A percentile compares a stretch with the other conserved stretches of the same genome.
Conservation (phyloP, 2,329 filamentous ascomycete species). For the Xylariales sp. region DNA sequence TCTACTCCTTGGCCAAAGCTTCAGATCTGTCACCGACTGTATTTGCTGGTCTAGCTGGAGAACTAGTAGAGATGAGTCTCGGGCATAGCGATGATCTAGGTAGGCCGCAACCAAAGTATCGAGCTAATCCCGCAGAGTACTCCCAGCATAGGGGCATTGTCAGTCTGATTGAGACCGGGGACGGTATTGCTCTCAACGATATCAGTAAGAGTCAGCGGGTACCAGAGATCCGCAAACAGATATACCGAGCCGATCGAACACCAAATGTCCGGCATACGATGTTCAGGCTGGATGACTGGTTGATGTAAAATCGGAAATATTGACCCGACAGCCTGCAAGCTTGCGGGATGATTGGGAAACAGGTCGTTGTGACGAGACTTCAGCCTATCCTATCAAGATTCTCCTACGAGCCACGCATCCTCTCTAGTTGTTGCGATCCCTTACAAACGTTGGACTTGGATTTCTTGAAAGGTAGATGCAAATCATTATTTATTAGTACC, state of each 20-base stretch:
- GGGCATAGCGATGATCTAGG: slow-evolving; percentile 14
- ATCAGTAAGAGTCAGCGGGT: slow-evolving; percentile 19
- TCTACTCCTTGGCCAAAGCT: slow-evolving; percentile 44
- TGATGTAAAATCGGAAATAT: background rate
- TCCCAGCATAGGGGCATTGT: slow-evolving; percentile 12
- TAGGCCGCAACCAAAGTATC: background rate
- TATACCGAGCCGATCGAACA: too few relatives aligned
- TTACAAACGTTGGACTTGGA: too few relatives aligned
- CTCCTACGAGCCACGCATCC: too few relatives aligned
- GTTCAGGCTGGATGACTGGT: background rate
- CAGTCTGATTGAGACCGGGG: slow-evolving; percentile 26
- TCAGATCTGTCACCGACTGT: slow-evolving; percentile 43
- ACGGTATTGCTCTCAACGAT: slow-evolving; percentile 20
- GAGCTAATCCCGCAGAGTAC: background rate
- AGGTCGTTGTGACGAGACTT: too few relatives aligned
- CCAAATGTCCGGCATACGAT: background rate
- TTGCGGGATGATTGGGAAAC: too few relatives aligned
- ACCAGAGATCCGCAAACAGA: slow-evolving; percentile 10
- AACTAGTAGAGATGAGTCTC: slow-evolving; percentile 39
- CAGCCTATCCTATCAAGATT: too few relatives aligned
- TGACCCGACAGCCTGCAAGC: too few relatives aligned
- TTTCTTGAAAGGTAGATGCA: too few relatives aligned
- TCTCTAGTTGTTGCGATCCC: too few relatives aligned
- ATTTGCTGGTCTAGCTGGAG: slow-evolving; percentile 45
- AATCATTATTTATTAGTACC: too few relatives aligned